Conservation (phyloP, 345 rosid genomes). For the Adansonia digitata region DNA sequence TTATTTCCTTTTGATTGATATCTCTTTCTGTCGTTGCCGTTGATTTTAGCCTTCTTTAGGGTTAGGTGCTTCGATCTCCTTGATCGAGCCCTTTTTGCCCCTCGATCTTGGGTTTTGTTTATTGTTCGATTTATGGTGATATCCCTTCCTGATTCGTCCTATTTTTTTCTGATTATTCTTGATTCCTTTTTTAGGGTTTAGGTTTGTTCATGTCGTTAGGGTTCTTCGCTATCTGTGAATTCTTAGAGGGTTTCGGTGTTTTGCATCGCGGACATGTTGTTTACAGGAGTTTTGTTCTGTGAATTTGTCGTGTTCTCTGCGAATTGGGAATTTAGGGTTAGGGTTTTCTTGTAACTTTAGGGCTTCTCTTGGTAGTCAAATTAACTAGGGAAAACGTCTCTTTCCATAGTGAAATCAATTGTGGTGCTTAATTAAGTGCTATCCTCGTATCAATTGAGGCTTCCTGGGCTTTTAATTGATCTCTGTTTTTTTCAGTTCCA, state of each 20-base stretch:
- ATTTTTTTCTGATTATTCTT: not conserved
- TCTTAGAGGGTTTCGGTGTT: not conserved
- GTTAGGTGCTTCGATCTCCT: conserved; percentile 29
- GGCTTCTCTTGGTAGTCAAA: not conserved
- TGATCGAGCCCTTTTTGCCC: conserved; percentile 13
- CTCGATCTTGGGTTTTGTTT: not conserved
- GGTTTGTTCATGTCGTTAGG: not conserved
- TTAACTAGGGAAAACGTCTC: not conserved
- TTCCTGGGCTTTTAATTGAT: not conserved
- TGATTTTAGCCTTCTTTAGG: conserved; percentile 23
- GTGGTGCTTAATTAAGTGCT: not conserved
- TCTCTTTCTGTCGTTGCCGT: not conserved
- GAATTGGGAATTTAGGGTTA: conserved; percentile 8
- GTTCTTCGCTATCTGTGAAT: not conserved
- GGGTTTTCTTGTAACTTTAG: not conserved
- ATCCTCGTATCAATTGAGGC: not conserved
- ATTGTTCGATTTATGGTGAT: not conserved
- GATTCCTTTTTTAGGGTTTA: not conserved
- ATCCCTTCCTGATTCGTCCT: not conserved
- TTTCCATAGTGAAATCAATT: not conserved
- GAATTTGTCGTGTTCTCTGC: not conserved
- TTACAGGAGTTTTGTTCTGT: not conserved
- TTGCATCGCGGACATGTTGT: not conserved
- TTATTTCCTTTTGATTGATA: conserved; percentile 15
- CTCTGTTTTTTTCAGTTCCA: not conserved